Conservation (phyloP, 1,284 basidiomycete species). For the Ustilago tritici region DNA sequence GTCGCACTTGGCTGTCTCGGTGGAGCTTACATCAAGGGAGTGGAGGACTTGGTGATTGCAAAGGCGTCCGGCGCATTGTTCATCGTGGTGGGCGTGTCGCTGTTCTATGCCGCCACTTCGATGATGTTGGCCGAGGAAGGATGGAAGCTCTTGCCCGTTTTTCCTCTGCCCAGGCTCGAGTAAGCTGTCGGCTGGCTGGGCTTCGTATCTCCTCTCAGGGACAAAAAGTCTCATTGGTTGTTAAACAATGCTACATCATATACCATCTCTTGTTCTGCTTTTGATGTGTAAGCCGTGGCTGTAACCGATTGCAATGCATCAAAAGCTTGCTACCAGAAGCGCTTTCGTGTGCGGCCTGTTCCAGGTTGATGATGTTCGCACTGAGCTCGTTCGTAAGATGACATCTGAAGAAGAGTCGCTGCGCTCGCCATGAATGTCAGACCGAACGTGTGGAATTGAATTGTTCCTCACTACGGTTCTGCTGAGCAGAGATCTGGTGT, state of each 20-base stretch:
- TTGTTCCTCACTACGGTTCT: conserved; percentile 20
- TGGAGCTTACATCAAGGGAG: conserved; percentile 31
- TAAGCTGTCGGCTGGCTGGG: conserved; percentile 5
- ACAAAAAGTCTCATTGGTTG: neutral
- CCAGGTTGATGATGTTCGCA: too few species aligned
- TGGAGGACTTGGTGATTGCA: conserved; percentile 13
- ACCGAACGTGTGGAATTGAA: too few species aligned
- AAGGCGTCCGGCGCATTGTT: conserved; percentile 51
- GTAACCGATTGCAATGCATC: neutral
- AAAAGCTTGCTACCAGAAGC: neutral
- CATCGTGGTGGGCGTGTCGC: conserved; percentile 42
- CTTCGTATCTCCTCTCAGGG: neutral
- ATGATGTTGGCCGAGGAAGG: conserved; percentile 57
- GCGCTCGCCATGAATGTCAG: too few species aligned
- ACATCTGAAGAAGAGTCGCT: too few species aligned
- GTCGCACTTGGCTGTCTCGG: conserved; percentile 44
- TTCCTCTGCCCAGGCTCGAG: conserved; percentile 51
- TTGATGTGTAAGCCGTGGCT: neutral
- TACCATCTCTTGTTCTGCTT: neutral
- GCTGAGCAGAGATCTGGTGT: conserved; percentile 20
- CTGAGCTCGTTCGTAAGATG: too few species aligned
- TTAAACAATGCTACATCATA: neutral
- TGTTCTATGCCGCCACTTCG: conserved; percentile 42
- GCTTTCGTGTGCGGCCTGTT: neutral
- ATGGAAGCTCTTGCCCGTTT: conserved; percentile 47